Base-by-base conservation (phyloP, 225 moss, liverwort and hornwort genomes). In the Physcomitrium patens region DNA sequence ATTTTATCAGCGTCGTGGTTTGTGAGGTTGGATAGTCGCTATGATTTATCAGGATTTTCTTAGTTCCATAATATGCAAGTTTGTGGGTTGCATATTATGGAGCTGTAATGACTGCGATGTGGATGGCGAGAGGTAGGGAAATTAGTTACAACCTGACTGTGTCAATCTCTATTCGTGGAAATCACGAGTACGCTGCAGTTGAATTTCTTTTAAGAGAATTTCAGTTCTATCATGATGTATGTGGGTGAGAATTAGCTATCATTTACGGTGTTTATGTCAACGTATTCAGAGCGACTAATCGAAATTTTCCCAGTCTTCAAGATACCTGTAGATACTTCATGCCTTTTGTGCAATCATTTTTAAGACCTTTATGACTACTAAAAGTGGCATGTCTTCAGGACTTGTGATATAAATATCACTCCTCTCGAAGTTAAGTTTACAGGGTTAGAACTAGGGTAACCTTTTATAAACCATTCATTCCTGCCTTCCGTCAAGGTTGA, bases 351-450 rank as follows among this genome's bases (percentile, higher is more conserved):
- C 9, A 26, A 59, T 46, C 50, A 22, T 61, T 18, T 51, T 19
- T 43, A 41, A 49, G 48, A 11, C 12, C 15, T 12, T 49, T 49
- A 15, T 49, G 48, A 49, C 48, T 49, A 8, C 50, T 17, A 20
- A 50, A 37, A 41, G 49, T 49, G 12, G 12, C 13, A 49, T 49
- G 31, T 4, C n/a, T 53, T 53, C n/a, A 53, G 14, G 53, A 24
- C 42, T 56, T 9, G 16, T 13, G 16, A 41, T 53, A 0, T 12
- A 11, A 12, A 11, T 67, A 14, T 67, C 17, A 10, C 15, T 27
- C 19, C 53, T 63, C 53, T 53, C 19, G 31, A 20, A 51, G 63
- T 53, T 63, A 54, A 64, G 64, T 53, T 64, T 53, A 8, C 43
- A 44, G 53, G 5, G 73, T 53, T 53, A 41, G 19, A 22, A 49